Base-by-base conservation (phyloP, 805 yeast genomes). In the Barnettozyma wickerhamii region DNA sequence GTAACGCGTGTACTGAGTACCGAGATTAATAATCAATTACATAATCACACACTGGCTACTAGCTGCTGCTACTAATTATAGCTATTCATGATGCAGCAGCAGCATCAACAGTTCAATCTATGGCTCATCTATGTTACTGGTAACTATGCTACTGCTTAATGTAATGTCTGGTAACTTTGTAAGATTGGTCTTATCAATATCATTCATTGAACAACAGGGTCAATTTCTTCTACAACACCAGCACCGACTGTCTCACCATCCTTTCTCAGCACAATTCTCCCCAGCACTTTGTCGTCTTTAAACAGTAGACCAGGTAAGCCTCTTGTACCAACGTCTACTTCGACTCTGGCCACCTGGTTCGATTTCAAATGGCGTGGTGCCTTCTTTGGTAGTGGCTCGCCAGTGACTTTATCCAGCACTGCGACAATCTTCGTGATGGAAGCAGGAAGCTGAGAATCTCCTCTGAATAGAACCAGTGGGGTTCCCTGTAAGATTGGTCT, bases 161-260 rank as follows among this genome's bases (percentile, higher is more conserved):
- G n/a, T n/a, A n/a, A n/a, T n/a, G n/a, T n/a, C n/a, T n/a, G n/a
- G n/a, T n/a, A n/a, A n/a, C n/a, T n/a, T n/a, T n/a, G n/a, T n/a
- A n/a, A n/a, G n/a, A n/a, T n/a, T n/a, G n/a, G n/a, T n/a, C n/a
- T n/a, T n/a, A n/a, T n/a, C 41, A 79, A 62, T 12, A 12, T 26
- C 26, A 27, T 7, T 35, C 20, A 19, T 26, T 27, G 26, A 46
- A 35, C 20, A n/a, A n/a, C n/a, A n/a, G n/a, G n/a, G n/a, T n/a
- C n/a, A n/a, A n/a, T n/a, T n/a, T 37, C 42, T 83, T 91, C 91
- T 85, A 91, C 85, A 68, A 90, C 96, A 86, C 97, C 97, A 69
- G 91, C 97, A 68, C 96, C 97, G 63, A 91, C 96, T 57, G 98
- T 90, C 74, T 85, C 95, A 77, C 97, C 88, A 95, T 90, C 90